Conservation (phyloP, 1,139 yeast species). For the Taphrina pruni region DNA sequence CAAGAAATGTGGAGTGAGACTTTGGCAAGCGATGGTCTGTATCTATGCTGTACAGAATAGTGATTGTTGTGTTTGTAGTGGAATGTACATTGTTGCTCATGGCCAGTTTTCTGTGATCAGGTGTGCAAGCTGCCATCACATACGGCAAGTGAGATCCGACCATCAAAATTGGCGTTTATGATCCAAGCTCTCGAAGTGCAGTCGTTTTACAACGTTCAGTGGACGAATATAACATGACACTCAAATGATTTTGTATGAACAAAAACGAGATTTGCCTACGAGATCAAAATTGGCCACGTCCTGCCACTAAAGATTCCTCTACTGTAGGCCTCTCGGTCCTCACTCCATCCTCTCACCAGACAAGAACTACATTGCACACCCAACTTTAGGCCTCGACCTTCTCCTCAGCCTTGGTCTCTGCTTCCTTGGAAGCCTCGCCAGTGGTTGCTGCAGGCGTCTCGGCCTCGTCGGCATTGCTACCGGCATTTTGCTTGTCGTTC, state of each 20-base stretch:
- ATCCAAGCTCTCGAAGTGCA: too few species aligned
- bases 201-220: not conserved
- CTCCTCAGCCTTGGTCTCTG: slow-evolving; percentile 15
- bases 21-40: not conserved
- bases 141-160: too few species aligned
- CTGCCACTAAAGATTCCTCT: not conserved
- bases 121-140: too few species aligned
- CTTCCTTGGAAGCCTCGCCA: slow-evolving; percentile 5
- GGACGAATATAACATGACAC: too few species aligned
- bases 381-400: slow-evolving; percentile 18
- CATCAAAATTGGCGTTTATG: too few species aligned
- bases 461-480: slow-evolving; percentile 16
- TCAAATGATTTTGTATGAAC: too few species aligned
- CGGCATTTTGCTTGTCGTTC: slow-evolving; percentile 32
- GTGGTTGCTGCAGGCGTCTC: slow-evolving; percentile 12
- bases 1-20: not conserved
- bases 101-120: too few species aligned
- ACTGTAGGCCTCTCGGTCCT: slow-evolving; percentile 4
- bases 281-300: not conserved
- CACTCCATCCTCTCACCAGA: slow-evolving; percentile 20
- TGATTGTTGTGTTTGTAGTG: not conserved
- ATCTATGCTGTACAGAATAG: not conserved
- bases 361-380: not conserved
- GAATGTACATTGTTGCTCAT: too few species aligned
- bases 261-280: slow-evolving; percentile 4